Evolutionary conservation across 2,329 filamentous ascomycete genomes (phyloP).

Genomic region (Penicillium sp.): DNA sequence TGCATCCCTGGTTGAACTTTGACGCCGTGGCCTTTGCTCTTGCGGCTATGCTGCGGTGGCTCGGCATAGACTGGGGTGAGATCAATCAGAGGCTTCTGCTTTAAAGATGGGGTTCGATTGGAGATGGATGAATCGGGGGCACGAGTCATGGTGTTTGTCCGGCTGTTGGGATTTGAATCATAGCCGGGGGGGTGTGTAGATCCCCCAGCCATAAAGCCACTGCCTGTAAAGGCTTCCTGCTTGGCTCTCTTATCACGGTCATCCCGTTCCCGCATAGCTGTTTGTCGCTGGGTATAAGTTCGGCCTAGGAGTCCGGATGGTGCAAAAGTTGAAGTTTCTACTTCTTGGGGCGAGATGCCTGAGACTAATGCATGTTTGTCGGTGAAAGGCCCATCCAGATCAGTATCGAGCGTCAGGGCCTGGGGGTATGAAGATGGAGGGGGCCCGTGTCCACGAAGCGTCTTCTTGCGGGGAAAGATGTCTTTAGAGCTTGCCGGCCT

Average conservation of each 20-base stretch:
- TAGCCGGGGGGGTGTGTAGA: conserved; percentile 41
- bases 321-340: conserved; percentile 35
- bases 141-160: conserved; percentile 35
- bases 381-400: conserved; percentile 6
- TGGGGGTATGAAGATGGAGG: conserved; percentile 33
- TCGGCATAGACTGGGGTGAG: conserved; percentile 64
- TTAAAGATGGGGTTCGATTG: conserved; percentile 47
- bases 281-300: conserved; percentile 41
- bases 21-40: conserved; percentile 39
- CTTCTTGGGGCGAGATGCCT: conserved; percentile 9
- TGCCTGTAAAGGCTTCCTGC: conserved; percentile 50
- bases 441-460: conserved; percentile 28
- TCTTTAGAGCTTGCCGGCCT: conserved; percentile 22
- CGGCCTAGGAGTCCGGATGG: conserved; percentile 39
- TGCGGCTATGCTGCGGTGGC: conserved; percentile 49
- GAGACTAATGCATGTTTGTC: conserved; percentile 7
- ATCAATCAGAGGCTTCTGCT: conserved; percentile 62
- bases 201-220: conserved; percentile 51
- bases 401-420: conserved; percentile 25
- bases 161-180: conserved; percentile 26
- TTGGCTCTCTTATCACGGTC: conserved; percentile 35
- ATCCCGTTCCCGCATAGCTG: conserved; percentile 41
- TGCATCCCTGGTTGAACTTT: conserved; percentile 44
- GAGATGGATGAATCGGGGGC: conserved; percentile 33
- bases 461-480: conserved; percentile 28